phyloP scores from a whole-genome alignment of 2,329 filamentous ascomycete species.

The Fusarium praegraminearum region DNA sequence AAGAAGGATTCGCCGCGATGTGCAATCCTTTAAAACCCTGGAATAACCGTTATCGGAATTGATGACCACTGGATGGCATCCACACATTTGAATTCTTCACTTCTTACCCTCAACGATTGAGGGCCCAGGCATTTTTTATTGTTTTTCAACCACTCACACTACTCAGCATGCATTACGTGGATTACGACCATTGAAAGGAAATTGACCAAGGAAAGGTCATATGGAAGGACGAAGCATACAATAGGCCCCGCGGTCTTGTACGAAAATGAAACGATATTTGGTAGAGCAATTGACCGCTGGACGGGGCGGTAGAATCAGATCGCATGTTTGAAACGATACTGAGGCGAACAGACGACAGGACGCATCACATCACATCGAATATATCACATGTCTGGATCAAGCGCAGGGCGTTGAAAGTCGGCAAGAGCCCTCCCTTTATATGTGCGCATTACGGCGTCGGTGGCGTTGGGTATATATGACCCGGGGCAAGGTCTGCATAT shows the following conservation, averaged over 20 bases:
- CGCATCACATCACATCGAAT: conserved; percentile 13
- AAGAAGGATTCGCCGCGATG: conserved; percentile 56
- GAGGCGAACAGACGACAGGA: conserved; percentile 28
- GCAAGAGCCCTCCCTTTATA: conserved; percentile 25
- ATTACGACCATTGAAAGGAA: conserved; percentile 27
- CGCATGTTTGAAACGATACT: conserved; percentile 23
- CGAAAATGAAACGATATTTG: conserved; percentile 29
- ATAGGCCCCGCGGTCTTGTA: conserved; percentile 40
- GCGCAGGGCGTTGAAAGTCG: conserved; percentile 1
- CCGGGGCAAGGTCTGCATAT: conserved; percentile 36
- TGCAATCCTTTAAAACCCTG: conserved; percentile 56
- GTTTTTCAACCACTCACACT: conserved; percentile 22
- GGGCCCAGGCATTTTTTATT: conserved; percentile 13
- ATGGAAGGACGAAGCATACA: conserved; percentile 27
- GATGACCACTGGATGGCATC: conserved; percentile 39
- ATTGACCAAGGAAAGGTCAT: conserved; percentile 17
- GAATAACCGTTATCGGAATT: not conserved
- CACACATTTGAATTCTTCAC: conserved; percentile 10
- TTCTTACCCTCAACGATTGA: conserved; percentile 11
- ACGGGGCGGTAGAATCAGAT: conserved; percentile 7
- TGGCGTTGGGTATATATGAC: conserved; percentile 39
- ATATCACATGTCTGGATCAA: conserved; percentile 18
- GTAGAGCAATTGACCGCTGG: conserved; percentile 15
- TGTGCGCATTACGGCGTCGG: conserved; percentile 39
- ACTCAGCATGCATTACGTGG: conserved; percentile 19